Conservation (phyloP, 2,329 filamentous ascomycete species). For the Tolypocladium guangdongense region DNA sequence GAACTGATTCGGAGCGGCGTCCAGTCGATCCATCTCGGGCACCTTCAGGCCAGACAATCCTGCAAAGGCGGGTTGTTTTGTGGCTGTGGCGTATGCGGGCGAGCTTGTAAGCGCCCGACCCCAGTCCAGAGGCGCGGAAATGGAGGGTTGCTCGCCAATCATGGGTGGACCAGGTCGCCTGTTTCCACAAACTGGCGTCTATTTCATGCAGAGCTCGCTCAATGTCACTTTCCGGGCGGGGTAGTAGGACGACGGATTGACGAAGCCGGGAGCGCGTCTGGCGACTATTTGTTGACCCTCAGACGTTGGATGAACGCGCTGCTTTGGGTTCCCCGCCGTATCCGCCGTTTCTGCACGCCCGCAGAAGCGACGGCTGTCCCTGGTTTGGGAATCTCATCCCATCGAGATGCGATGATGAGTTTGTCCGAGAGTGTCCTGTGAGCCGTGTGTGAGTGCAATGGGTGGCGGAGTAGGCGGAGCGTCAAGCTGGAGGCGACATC, state of each 20-base stretch:
- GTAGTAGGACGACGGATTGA: not conserved
- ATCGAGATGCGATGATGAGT: no score
- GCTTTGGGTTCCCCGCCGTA: not conserved
- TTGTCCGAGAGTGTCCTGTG: not conserved
- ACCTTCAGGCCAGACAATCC: not conserved
- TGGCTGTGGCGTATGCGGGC: not conserved
- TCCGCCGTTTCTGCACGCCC: not conserved
- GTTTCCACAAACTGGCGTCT: conserved; percentile 18
- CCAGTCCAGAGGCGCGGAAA: conserved; percentile 2
- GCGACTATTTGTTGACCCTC: not conserved
- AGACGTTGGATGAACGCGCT: not conserved
- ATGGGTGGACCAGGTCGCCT: conserved; percentile 15
- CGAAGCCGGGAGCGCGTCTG: not conserved
- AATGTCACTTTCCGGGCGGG: conserved; percentile 5
- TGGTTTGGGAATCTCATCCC: not conserved
- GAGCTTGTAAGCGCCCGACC: conserved; percentile 16
- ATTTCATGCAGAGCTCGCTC: conserved; percentile 11
- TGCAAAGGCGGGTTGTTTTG: not conserved
- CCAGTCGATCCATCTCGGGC: not conserved
- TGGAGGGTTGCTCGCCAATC: conserved; percentile 13
- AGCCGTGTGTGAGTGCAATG: not conserved
- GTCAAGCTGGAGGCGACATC: not conserved
- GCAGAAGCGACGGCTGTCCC: not conserved
- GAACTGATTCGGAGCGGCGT: not conserved
- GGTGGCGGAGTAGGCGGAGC: no score